These are phyloP conservation scores for Ganoderma boninense DNA, from an alignment of 1,284 basidiomycete genomes.

Conservation along the genomic window DNA sequence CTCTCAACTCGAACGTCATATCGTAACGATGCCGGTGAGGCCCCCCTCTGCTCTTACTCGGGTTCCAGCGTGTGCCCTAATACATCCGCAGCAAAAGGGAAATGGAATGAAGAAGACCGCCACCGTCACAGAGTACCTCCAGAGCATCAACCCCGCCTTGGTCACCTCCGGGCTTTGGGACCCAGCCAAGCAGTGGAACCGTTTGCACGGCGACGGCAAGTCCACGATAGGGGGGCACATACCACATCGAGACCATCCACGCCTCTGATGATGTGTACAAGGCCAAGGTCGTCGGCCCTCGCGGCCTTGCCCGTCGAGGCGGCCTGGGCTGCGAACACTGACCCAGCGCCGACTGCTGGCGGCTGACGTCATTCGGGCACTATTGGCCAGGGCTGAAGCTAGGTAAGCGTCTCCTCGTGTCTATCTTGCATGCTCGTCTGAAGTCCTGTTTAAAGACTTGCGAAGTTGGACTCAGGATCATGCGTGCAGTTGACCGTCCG, in stretches of 20 bases:
- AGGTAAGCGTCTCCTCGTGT: too few relatives aligned
- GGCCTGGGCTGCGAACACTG: not conserved
- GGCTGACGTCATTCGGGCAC: not conserved
- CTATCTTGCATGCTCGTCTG: too few relatives aligned
- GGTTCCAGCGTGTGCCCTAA: not conserved
- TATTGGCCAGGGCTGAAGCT: not conserved
- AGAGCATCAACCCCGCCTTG: not conserved
- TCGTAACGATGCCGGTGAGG: not conserved
- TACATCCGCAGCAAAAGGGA: not conserved
- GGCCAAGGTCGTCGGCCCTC: not conserved
- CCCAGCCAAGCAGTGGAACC: constrained; percentile 2
- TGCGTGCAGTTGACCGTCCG: too few relatives aligned
- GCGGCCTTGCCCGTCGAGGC: not conserved
- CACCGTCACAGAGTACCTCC: not conserved
- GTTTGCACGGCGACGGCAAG: not conserved
- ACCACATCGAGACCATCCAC: not conserved
- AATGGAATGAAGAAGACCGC: not conserved
- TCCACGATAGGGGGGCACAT: not conserved
- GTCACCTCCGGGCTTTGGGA: not conserved
- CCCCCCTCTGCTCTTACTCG: not conserved
- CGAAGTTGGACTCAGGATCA: too few relatives aligned
- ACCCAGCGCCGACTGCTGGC: not conserved
- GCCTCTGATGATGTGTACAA: not conserved
- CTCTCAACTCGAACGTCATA: not conserved
- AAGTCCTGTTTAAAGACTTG: too few relatives aligned